A percentile compares a stretch with the other conserved stretches of the same genome.
phyloP scores from a whole-genome alignment of 2,329 filamentous ascomycete species.

The Penicillium hordei region DNA sequence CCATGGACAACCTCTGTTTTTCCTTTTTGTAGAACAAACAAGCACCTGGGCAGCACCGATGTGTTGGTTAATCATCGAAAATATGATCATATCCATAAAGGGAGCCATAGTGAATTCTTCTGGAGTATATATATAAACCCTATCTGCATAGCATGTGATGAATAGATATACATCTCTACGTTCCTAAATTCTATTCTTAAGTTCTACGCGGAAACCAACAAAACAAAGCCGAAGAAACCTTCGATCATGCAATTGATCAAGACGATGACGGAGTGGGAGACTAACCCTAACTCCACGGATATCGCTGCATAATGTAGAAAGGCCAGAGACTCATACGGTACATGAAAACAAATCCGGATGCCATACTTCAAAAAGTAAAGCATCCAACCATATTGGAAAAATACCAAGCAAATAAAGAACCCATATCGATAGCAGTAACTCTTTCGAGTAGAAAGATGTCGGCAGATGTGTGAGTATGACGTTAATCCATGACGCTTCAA shows the following conservation, averaged over 20 bases:
- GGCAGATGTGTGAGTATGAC: constrained; percentile 20
- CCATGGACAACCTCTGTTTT: background rate
- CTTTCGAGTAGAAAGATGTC: constrained; percentile 13
- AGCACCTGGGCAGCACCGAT: background rate
- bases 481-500: constrained; percentile 30
- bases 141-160: too few relatives aligned
- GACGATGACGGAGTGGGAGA: constrained; percentile 27
- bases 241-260: constrained; percentile 37
- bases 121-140: background rate
- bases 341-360: constrained; percentile 26
- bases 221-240: constrained; percentile 26
- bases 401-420: constrained; percentile 18
- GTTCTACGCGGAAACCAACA: background rate
- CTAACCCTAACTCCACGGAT: constrained; percentile 33
- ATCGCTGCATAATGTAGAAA: constrained; percentile 37
- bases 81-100: background rate
- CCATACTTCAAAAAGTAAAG: constrained; percentile 21
- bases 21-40: background rate
- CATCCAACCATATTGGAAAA: constrained; percentile 22
- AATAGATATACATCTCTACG: background rate
- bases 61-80: background rate
- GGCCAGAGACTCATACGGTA: constrained; percentile 28
- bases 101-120: background rate
- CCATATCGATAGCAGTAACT: constrained; percentile 16
- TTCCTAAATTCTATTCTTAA: background rate